Base-by-base conservation (phyloP, 2,329 filamentous ascomycete genomes). In the Madurella mycetomatis region DNA sequence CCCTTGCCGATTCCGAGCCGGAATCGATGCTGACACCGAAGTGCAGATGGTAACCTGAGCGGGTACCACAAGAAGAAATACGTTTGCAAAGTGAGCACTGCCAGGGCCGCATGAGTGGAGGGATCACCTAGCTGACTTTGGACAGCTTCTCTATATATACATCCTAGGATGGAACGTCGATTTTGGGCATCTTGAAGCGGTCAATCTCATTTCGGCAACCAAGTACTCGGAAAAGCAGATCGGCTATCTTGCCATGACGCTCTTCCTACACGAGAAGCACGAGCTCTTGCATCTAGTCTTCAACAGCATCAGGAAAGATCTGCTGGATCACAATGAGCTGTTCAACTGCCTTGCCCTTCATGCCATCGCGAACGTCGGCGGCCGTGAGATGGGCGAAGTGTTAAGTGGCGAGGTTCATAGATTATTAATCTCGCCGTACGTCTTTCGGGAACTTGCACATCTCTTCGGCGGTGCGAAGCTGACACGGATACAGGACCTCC, bases 31-130 rank as follows among this genome's bases (percentile, higher is more conserved):
- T 72, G 66, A 71, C 55, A 17, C 54, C 44, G 41, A 46, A n/a
- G 16, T 53, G 55, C 59, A 85, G 89, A 94, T 71, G 92, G 91
- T 61, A 94, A 82, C 68, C 77, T 99, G 55, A 96, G 87, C 69
- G 95, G 94, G 62, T 99, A 99, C 70, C 91, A 96, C 78, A 96
- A 95, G 80, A 99, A 99, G 82, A 99, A 99, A 88, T 99, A 99
- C 70, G 94, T 99, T 63, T 99, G 94, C 89, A 99, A 99, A 78
- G 82, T 84, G 74, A 52, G 69, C 49, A 30, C 18, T 52, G 41
- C 41, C n/a, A 18, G 47, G 11, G 9, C 48, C 53, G 41, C 45
- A 16, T 47, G 17, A 53, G 19, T 37, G 50, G 25, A 7, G 43
- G 52, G 48, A 34, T 31, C 40, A 5, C 15, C 34, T n/a, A 19